phyloP scores from a whole-genome alignment of 257 asterid species.

The Datura wrightii region DNA sequence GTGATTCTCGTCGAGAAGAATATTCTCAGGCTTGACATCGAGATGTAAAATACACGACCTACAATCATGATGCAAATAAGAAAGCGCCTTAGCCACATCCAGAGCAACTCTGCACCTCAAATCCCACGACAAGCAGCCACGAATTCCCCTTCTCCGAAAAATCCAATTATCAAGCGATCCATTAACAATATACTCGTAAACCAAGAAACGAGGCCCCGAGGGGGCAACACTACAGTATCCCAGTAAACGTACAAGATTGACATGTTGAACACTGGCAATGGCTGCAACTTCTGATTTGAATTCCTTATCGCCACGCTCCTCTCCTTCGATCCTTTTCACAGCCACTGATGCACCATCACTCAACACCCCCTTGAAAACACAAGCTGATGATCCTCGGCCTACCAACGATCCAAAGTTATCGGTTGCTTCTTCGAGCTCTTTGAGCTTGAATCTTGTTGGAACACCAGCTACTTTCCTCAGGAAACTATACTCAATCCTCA shows the following conservation, averaged over 20 bases:
- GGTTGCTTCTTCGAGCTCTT: slow-evolving; percentile 76
- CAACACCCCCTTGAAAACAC: slow-evolving; percentile 68
- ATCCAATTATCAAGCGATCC: slow-evolving; percentile 79
- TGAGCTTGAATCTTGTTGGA: slow-evolving; percentile 67
- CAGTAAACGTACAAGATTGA: slow-evolving; percentile 70
- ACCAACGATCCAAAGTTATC: slow-evolving; percentile 59
- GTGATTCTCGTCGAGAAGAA: slow-evolving; percentile 56
- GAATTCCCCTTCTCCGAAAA: slow-evolving; percentile 40
- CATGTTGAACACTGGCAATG: slow-evolving; percentile 80
- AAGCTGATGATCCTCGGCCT: slow-evolving; percentile 74
- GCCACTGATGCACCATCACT: slow-evolving; percentile 69
- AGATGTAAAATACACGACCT: slow-evolving; percentile 75
- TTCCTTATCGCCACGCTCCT: slow-evolving; percentile 65
- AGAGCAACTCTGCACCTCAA: slow-evolving; percentile 59
- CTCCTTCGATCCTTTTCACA: slow-evolving; percentile 74
- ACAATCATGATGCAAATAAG: slow-evolving; percentile 80
- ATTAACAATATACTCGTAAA: slow-evolving; percentile 63
- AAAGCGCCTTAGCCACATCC: slow-evolving; percentile 72
- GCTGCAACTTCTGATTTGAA: slow-evolving; percentile 84
- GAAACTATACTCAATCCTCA: slow-evolving; percentile 78
- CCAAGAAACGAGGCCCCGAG: slow-evolving; percentile 58
- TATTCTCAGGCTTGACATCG: slow-evolving; percentile 81
- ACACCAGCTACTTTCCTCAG: slow-evolving; percentile 82
- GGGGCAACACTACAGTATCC: slow-evolving; percentile 61
- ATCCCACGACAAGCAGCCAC: slow-evolving; percentile 73